Conservation (phyloP, 2,329 filamentous ascomycete genomes). For the Apiospora koreana region DNA sequence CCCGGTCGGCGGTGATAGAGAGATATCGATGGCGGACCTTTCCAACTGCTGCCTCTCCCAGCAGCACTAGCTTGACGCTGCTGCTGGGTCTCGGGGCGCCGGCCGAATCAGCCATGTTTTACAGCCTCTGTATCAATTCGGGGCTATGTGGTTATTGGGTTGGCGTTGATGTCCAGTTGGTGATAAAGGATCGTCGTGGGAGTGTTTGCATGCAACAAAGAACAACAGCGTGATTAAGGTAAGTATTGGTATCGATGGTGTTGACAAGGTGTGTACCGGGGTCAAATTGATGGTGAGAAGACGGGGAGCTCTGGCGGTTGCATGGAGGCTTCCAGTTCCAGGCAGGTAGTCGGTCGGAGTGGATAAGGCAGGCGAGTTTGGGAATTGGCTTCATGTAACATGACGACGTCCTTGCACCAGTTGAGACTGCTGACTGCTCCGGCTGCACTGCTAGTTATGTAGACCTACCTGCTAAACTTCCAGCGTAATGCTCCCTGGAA, state of each 20-base stretch:
- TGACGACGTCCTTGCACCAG: slow-evolving; percentile 10
- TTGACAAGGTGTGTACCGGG: slow-evolving; percentile 5
- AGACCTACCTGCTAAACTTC: neutral
- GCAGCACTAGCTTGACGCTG: slow-evolving; percentile 98
- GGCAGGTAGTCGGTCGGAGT: neutral
- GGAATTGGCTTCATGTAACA: slow-evolving; percentile 13
- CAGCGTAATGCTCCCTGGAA: neutral
- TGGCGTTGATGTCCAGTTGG: neutral
- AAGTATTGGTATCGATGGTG: neutral
- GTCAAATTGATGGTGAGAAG: slow-evolving; percentile 8
- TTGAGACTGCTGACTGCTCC: neutral
- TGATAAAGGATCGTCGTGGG: neutral
- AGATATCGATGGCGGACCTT: slow-evolving; percentile 64
- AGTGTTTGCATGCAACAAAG: neutral
- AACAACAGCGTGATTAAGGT: neutral
- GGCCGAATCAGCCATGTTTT: slow-evolving; percentile 70
- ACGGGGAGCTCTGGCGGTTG: slow-evolving; percentile 5
- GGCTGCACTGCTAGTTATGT: neutral
- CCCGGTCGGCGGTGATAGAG: neutral
- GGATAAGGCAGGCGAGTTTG: slow-evolving; percentile 11
- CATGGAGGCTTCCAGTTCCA: slow-evolving; percentile 5
- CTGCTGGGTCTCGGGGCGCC: slow-evolving; percentile 90
- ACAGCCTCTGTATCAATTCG: neutral
- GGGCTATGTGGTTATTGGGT: neutral
- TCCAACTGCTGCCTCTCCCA: slow-evolving; percentile 96